Conservation (phyloP, 345 rosid genomes). For the Populus simonii region DNA sequence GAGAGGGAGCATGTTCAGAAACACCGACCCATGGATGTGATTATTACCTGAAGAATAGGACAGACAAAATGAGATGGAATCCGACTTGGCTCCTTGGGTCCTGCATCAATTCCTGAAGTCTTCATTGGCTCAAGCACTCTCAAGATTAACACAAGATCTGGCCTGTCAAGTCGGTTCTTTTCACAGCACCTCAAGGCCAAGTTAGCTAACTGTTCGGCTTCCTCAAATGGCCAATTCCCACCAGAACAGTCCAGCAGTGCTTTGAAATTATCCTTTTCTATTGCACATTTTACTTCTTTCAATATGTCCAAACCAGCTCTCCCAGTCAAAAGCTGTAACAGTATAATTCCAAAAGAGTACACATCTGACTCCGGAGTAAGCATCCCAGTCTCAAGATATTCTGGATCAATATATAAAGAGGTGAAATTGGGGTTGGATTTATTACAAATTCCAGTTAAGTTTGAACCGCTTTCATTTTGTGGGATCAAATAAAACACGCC, state of each 20-base stretch:
- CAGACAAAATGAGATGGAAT: slow-evolving; percentile 82
- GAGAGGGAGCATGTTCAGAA: too few relatives aligned
- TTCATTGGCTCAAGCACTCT: slow-evolving; percentile 50
- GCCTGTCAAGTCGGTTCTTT: slow-evolving; percentile 41
- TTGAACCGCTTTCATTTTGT: slow-evolving; percentile 16
- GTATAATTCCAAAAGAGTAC: slow-evolving; percentile 70
- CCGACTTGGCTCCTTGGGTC: slow-evolving; percentile 42
- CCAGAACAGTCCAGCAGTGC: slow-evolving; percentile 61
- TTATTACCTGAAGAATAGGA: slow-evolving; percentile 80
- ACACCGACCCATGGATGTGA: neutral
- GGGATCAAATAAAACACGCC: slow-evolving; percentile 57
- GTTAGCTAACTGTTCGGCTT: slow-evolving; percentile 51
- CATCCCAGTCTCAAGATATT: slow-evolving; percentile 44
- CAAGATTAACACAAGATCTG: slow-evolving; percentile 55
- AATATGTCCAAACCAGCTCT: slow-evolving; percentile 47
- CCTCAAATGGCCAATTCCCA: slow-evolving; percentile 71
- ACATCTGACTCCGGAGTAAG: slow-evolving; percentile 64
- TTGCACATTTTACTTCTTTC: slow-evolving; percentile 60
- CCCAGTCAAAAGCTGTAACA: slow-evolving; percentile 71
- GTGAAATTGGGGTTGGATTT: slow-evolving; percentile 6
- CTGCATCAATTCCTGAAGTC: slow-evolving; percentile 28
- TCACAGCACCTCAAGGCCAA: slow-evolving; percentile 73
- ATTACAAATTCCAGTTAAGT: neutral
- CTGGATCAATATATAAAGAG: slow-evolving; percentile 51
- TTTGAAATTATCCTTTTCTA: slow-evolving; percentile 56